Percentiles rank a stretch among this genome's conserved stretches.
phyloP scores from a whole-genome alignment of 2,329 filamentous ascomycete species.

The Esteya vermicola region DNA sequence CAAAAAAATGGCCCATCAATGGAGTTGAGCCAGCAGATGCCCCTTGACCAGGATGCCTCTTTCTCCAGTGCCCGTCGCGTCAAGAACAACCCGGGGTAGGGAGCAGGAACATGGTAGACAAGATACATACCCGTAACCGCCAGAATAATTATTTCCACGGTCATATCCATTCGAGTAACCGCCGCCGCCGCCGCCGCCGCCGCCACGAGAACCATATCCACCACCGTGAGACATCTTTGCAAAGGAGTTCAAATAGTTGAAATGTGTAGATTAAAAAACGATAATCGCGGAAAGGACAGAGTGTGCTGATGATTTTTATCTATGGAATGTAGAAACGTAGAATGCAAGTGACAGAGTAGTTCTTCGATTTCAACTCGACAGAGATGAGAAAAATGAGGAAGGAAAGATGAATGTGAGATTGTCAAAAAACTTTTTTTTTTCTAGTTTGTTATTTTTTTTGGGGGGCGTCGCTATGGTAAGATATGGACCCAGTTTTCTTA shows the following conservation, averaged over 20 bases:
- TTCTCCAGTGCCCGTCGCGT: too few relatives aligned
- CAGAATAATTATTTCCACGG: conserved; percentile 22
- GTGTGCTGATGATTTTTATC: too few relatives aligned
- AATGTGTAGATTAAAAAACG: too few relatives aligned
- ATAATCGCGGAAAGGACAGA: too few relatives aligned
- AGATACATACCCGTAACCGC: conserved; percentile 3
- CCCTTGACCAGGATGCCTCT: too few relatives aligned
- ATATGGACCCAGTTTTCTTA: conserved; percentile 2
- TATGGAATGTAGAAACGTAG: background rate
- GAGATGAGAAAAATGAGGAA: conserved; percentile 1
- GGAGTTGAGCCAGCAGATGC: too few relatives aligned
- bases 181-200: too few relatives aligned
- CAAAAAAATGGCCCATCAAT: background rate
- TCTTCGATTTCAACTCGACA: background rate
- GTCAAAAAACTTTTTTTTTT: conserved; percentile 8
- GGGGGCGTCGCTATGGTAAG: background rate
- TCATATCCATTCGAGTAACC: conserved; percentile 15
- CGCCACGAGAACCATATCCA: conserved; percentile 24
- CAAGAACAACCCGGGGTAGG: background rate
- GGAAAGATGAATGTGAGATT: conserved; percentile 11
- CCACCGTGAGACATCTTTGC: conserved; percentile 30
- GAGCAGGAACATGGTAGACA: background rate
- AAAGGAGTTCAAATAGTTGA: too few relatives aligned
- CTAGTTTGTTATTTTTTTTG: background rate
- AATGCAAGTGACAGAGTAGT: background rate